These are phyloP conservation scores for Neoboletus magnificus DNA, from an alignment of 768 basidiomycete genomes.

Conservation along the genomic window DNA sequence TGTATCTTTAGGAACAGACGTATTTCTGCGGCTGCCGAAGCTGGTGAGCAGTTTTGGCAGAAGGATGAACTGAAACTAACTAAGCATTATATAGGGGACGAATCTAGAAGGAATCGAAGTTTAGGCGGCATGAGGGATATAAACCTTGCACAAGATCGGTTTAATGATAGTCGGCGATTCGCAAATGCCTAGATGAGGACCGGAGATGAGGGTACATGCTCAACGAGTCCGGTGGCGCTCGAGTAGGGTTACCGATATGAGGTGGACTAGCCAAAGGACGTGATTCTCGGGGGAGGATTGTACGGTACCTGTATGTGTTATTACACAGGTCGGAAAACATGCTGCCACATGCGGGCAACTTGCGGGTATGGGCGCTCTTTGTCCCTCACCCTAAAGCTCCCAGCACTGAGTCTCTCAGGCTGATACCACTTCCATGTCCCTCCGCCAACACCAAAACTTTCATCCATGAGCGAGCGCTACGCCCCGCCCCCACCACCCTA, in stretches of 20 bases:
- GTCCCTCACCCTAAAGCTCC: background rate
- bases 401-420: background rate
- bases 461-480: conserved; percentile 25
- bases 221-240: background rate
- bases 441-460: no score
- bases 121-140: conserved; percentile 28
- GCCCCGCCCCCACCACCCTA: conserved; percentile 42
- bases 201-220: conserved; percentile 8
- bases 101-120: conserved; percentile 84
- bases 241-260: background rate
- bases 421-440: background rate
- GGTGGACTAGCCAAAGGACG: background rate
- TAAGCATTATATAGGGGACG: conserved; percentile 54
- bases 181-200: background rate
- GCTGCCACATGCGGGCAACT: background rate
- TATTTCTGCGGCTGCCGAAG: conserved; percentile 76
- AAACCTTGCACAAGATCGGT: background rate
- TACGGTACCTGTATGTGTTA: background rate
- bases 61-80: background rate
- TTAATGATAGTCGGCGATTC: conserved; percentile 10
- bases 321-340: conserved; percentile 6
- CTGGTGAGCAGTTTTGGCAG: conserved; percentile 47
- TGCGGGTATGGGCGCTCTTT: conserved; percentile 8
- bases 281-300: background rate
- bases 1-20: conserved; percentile 64